A percentile compares a stretch with the other conserved stretches of the same genome.
Conservation (phyloP, 2,329 filamentous ascomycete species). For the Monosporascus sp. region DNA sequence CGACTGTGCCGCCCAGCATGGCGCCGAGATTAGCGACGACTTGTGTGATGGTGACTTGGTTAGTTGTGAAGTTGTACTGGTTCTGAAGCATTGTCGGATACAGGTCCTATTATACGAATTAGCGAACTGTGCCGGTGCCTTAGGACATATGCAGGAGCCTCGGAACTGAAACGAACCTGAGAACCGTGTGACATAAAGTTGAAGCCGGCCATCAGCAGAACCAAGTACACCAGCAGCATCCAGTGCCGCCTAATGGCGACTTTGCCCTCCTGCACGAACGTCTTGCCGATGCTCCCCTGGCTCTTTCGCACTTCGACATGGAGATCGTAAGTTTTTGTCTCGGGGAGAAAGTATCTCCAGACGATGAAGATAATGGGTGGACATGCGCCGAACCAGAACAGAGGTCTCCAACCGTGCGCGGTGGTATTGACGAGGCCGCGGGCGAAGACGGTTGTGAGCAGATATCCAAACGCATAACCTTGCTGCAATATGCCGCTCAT, state of each 20-base stretch:
- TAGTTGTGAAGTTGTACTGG: slow-evolving; percentile 46
- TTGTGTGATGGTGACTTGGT: slow-evolving; percentile 63
- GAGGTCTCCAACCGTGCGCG: slow-evolving; percentile 71
- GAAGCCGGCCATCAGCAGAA: slow-evolving; percentile 84
- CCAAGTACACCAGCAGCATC: slow-evolving; percentile 73
- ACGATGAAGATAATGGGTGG: slow-evolving; percentile 76
- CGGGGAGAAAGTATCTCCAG: slow-evolving; percentile 71
- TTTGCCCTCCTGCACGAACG: slow-evolving; percentile 72
- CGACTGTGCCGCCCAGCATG: slow-evolving; percentile 59
- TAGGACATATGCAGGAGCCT: neutral
- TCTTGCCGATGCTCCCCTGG: slow-evolving; percentile 53
- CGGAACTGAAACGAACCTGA: slow-evolving; percentile 24
- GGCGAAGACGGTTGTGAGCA: slow-evolving; percentile 53
- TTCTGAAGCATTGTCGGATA: slow-evolving; percentile 57
- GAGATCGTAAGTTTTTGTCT: slow-evolving; percentile 69
- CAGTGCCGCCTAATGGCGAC: slow-evolving; percentile 76
- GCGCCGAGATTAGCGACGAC: slow-evolving; percentile 69
- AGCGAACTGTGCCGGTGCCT: neutral
- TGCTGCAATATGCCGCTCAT: slow-evolving; percentile 75
- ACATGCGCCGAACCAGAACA: slow-evolving; percentile 85
- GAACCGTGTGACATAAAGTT: slow-evolving; percentile 87
- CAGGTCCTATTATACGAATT: slow-evolving; percentile 37
- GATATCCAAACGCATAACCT: slow-evolving; percentile 64
- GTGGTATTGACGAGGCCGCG: slow-evolving; percentile 71
- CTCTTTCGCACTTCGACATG: slow-evolving; percentile 57